phyloP scores from a whole-genome alignment of 2,329 filamentous ascomycete species.

The Paraphaeosphaeria minitans region DNA sequence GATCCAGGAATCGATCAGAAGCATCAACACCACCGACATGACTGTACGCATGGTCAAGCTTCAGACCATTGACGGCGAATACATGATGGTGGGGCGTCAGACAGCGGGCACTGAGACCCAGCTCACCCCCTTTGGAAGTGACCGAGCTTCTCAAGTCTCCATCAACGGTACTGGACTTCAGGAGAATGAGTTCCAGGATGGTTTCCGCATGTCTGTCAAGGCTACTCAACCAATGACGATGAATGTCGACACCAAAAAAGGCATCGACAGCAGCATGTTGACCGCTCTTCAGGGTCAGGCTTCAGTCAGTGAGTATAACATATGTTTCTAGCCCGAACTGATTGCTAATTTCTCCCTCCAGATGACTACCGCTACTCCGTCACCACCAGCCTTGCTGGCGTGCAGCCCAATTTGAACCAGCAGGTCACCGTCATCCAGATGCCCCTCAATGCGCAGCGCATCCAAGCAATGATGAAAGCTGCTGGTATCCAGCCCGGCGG shows the following conservation, averaged over 20 bases:
- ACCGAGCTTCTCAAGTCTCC: slow-evolving; percentile 31
- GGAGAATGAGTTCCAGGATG: slow-evolving; percentile 47
- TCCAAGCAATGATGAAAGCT: slow-evolving; percentile 44
- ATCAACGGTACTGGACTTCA: slow-evolving; percentile 45
- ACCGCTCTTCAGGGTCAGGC: slow-evolving; percentile 36
- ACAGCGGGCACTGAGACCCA: slow-evolving; percentile 42
- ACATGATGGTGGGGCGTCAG: slow-evolving; percentile 46
- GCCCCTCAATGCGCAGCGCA: slow-evolving; percentile 43
- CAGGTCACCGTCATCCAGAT: slow-evolving; percentile 46
- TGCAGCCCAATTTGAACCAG: slow-evolving; percentile 41
- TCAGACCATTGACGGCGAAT: slow-evolving; percentile 44
- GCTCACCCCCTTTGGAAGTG: slow-evolving; percentile 40
- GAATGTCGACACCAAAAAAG: slow-evolving; percentile 44
- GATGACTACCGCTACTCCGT: slow-evolving; percentile 46
- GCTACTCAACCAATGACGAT: slow-evolving; percentile 45
- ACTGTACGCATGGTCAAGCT: slow-evolving; percentile 45
- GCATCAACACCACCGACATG: slow-evolving; percentile 45
- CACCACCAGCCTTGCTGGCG: slow-evolving; percentile 39
- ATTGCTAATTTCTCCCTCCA: slow-evolving; percentile 6
- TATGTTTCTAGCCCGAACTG: not conserved
- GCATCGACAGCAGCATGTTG: slow-evolving; percentile 41
- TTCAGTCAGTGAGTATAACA: slow-evolving; percentile 33
- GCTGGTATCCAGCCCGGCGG: slow-evolving; percentile 38
- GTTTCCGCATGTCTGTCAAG: slow-evolving; percentile 44
- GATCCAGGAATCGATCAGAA: slow-evolving; percentile 45